These are phyloP conservation scores for Lunularia cruciata DNA, from an alignment of 225 moss, liverwort and hornwort genomes.

Conservation along the genomic window DNA sequence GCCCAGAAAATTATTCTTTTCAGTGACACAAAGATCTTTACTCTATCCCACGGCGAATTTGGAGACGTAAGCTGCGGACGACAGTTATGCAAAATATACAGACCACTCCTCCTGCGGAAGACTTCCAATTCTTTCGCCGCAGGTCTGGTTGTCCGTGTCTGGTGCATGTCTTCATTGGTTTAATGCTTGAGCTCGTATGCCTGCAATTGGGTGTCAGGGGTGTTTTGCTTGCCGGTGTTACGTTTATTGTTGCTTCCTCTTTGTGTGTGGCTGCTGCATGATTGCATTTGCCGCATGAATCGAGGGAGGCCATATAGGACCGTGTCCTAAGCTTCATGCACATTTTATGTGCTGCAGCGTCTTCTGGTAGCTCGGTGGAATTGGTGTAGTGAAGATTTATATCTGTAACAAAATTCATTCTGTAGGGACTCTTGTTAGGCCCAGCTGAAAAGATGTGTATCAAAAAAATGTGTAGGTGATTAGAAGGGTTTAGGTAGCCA, in stretches of 20 bases:
- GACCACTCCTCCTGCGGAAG: constrained; percentile 28
- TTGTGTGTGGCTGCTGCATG: constrained; percentile 24
- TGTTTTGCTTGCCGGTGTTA: constrained; percentile 26
- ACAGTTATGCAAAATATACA: constrained; percentile 22
- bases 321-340: constrained; percentile 8
- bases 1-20: constrained; percentile 39
- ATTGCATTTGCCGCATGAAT: constrained; percentile 25
- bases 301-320: constrained; percentile 12
- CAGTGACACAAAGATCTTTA: constrained; percentile 25
- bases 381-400: background rate
- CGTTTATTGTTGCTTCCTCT: constrained; percentile 23
- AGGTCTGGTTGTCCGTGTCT: constrained; percentile 37
- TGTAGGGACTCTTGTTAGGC: background rate
- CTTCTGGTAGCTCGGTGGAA: constrained; percentile 8
- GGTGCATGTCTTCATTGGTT: constrained; percentile 29
- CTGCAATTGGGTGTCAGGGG: constrained; percentile 27
- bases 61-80: constrained; percentile 20
- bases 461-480: background rate
- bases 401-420: constrained; percentile 10
- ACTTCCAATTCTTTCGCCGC: constrained; percentile 27
- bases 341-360: constrained; percentile 14
- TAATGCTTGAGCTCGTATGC: constrained; percentile 28
- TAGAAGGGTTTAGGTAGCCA: background rate
- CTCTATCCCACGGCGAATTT: constrained; percentile 1
- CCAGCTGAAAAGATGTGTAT: constrained; percentile 21